phyloP scores from a whole-genome alignment of 129 eudicot species.

The Chrysanthemum seticuspe region DNA sequence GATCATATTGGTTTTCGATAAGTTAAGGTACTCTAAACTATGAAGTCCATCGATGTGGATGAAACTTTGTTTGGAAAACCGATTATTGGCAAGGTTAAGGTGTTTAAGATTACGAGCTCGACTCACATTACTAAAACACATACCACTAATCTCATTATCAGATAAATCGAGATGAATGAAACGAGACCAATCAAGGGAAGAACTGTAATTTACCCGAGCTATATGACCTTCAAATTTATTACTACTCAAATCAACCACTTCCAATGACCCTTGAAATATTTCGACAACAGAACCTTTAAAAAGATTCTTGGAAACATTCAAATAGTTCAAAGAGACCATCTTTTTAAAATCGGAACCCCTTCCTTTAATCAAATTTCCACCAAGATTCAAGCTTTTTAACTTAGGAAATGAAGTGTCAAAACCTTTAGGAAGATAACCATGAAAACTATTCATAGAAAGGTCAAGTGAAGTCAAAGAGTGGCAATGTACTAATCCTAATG shows the following conservation, averaged over 20 bases:
- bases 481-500: constrained; percentile 58
- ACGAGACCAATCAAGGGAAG: constrained; percentile 59
- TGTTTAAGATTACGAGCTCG: constrained; percentile 55
- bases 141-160: constrained; percentile 67
- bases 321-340: constrained; percentile 49
- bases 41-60: constrained; percentile 36
- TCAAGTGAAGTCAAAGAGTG: constrained; percentile 59
- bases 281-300: constrained; percentile 76
- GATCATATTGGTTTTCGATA: constrained; percentile 54
- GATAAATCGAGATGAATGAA: constrained; percentile 71
- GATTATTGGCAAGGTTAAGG: constrained; percentile 74
- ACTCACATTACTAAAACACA: constrained; percentile 37
- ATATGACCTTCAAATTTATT: constrained; percentile 83
- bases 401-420: constrained; percentile 61
- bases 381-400: constrained; percentile 62
- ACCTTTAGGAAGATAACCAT: constrained; percentile 68
- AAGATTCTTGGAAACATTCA: constrained; percentile 66
- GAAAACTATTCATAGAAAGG: constrained; percentile 58
- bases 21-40: constrained; percentile 68
- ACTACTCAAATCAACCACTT: constrained; percentile 73
- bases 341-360: constrained; percentile 62
- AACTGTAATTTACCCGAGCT: constrained; percentile 52
- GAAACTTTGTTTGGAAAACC: constrained; percentile 59
- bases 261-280: constrained; percentile 58
- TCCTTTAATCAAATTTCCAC: constrained; percentile 57